Evolutionary conservation across 345 rosid species (phyloP), one percentile per base, ranked within the genome.

Genomic region (Anastatica hierochuntica): DNA sequence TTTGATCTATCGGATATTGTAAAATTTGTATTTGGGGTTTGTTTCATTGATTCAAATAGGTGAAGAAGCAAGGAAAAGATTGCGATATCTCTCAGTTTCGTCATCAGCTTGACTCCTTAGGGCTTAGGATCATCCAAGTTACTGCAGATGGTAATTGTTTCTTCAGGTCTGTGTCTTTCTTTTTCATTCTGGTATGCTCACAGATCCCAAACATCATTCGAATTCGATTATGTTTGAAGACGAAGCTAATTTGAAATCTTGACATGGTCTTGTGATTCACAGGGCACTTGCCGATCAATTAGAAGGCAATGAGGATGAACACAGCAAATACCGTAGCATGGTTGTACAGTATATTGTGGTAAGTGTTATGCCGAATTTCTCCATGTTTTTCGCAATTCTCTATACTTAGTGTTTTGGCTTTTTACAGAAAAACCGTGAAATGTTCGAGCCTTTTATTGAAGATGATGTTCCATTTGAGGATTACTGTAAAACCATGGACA

Each of bases 111-210:
- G 92, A 90, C 38, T 56, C 72, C 11, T 77, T 80, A 64, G 90
- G 92, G 10, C 77, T 90, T 40, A 71, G 82, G 69, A 79, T 87
- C 21, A 67, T 87, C 62, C 74, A 82, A 57, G 81, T 90, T 19
- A 87, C 95, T 16, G 75, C 96, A 15, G 98, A 90, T 56, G 96
- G 98, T 74, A 90, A 87, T 70, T 87, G 96, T 70, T 82, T 90
- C 68, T 90, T 90, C 92, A 87, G 98, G 96, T 90, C 64, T 20
- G 85, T 77, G 58, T 61, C 33, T 64, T 14, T 49, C 49, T 18
- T 24, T 24, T 24, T 24, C 6, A 24, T 24, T 24, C n/a, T n/a
- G n/a, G n/a, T n/a, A n/a, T n/a, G n/a, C n/a, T n/a, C n/a, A n/a
- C n/a, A n/a, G n/a, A n/a, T n/a, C n/a, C n/a, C n/a, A n/a, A n/a